Evolutionary conservation across 192 early-diverging fungal species (phyloP).

Genomic region (Coemansia sp.): DNA sequence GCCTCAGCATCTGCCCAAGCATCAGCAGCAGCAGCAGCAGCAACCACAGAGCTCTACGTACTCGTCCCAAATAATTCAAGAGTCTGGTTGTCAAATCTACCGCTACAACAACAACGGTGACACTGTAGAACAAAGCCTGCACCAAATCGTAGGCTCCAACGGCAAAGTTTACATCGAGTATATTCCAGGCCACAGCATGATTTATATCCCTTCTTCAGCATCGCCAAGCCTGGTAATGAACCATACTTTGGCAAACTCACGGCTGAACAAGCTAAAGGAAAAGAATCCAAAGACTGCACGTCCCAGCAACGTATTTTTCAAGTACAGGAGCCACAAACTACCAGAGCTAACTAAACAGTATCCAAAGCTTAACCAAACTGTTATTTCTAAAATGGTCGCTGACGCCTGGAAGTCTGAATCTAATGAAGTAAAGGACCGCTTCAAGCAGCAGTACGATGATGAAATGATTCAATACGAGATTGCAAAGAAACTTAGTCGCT

Average conservation of each 20-base stretch:
- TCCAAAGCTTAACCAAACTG: conserved; percentile 53
- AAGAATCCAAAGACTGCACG: conserved; percentile 14
- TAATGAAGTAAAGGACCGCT: conserved; percentile 41
- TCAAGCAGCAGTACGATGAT: conserved; percentile 40
- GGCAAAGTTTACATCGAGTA: conserved; percentile 46
- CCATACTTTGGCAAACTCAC: not conserved
- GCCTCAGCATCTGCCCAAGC: not conserved
- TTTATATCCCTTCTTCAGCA: conserved; percentile 28
- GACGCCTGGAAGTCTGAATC: conserved; percentile 53
- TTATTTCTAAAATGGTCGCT: conserved; percentile 53
- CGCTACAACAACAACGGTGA: conserved; percentile 20
- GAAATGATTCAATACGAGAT: conserved; percentile 51
- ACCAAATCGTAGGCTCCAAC: conserved; percentile 35
- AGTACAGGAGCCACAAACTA: conserved; percentile 53
- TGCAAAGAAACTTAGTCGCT: conserved; percentile 27
- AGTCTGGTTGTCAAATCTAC: conserved; percentile 35
- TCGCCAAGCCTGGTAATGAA: conserved; percentile 10
- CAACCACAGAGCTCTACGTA: conserved; percentile 10
- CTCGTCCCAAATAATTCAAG: conserved; percentile 31
- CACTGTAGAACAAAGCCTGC: conserved; percentile 22
- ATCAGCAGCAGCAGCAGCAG: conserved; percentile 13
- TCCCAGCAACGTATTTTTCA: conserved; percentile 57
- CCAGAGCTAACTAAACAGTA: conserved; percentile 35
- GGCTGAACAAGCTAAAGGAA: not conserved
- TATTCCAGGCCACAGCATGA: conserved; percentile 41